phyloP scores from a whole-genome alignment of 148 eudicot species.

The Rhododendron vialii region DNA sequence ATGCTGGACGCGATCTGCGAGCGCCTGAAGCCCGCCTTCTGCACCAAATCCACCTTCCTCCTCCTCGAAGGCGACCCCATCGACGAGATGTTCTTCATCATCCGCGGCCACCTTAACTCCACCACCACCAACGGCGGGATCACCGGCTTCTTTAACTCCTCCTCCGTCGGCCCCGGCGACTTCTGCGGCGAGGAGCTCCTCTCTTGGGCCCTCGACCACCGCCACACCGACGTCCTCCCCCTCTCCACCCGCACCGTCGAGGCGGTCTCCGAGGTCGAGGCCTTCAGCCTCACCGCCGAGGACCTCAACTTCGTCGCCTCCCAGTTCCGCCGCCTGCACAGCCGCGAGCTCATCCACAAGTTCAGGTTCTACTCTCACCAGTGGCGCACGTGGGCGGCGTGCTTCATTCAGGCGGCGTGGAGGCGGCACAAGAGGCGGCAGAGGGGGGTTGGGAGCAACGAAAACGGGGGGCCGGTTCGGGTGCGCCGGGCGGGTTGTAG shows the following conservation, averaged over 20 bases:
- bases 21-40: slow-evolving; percentile 53
- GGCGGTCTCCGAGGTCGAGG: slow-evolving; percentile 69
- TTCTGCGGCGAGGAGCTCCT: slow-evolving; percentile 83
- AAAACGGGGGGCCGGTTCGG: not conserved
- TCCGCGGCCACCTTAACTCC: slow-evolving; percentile 62
- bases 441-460: slow-evolving; percentile 8
- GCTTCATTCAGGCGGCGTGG: slow-evolving; percentile 81
- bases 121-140: slow-evolving; percentile 80
- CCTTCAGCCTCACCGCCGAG: slow-evolving; percentile 57
- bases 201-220: slow-evolving; percentile 67
- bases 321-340: slow-evolving; percentile 62
- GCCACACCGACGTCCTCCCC: slow-evolving; percentile 51
- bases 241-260: slow-evolving; percentile 72
- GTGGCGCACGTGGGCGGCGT: slow-evolving; percentile 81
- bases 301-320: slow-evolving; percentile 70
- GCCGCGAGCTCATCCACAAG: slow-evolving; percentile 58
- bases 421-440: slow-evolving; percentile 37
- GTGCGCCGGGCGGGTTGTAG: not conserved
- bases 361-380: slow-evolving; percentile 70
- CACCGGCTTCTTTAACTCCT: slow-evolving; percentile 71
- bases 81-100: slow-evolving; percentile 67
- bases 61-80: slow-evolving; percentile 79
- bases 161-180: slow-evolving; percentile 49
- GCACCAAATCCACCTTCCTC: slow-evolving; percentile 51
- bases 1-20: slow-evolving; percentile 78